Conservation (phyloP, 2,329 filamentous ascomycete species). For the Amauroascus niger region DNA sequence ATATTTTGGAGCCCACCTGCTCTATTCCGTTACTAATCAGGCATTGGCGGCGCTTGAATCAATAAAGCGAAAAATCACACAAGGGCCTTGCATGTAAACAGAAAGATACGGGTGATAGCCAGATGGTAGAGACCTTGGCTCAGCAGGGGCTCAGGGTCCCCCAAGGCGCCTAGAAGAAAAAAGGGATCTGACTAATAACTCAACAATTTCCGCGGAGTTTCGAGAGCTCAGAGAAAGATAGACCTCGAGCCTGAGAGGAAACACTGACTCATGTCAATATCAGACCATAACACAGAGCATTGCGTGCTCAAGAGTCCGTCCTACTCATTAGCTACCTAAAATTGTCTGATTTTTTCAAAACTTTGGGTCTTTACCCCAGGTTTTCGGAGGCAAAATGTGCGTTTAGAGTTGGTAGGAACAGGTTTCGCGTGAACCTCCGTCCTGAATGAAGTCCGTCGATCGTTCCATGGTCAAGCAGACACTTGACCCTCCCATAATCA, state of each 20-base stretch:
- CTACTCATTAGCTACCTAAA: too few relatives aligned
- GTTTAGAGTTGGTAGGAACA: not conserved
- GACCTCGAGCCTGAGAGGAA: not conserved
- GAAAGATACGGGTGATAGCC: not conserved
- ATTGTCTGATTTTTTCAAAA: too few relatives aligned
- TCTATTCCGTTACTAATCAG: not conserved
- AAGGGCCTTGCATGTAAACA: not conserved
- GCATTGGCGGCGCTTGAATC: not conserved
- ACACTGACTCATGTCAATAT: not conserved
- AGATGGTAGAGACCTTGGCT: not conserved
- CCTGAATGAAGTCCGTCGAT: not conserved
- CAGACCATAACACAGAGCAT: not conserved
- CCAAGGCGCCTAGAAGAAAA: not conserved
- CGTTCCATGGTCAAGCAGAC: not conserved
- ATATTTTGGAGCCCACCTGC: not conserved
- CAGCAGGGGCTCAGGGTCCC: not conserved
- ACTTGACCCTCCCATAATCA: not conserved
- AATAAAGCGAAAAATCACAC: not conserved
- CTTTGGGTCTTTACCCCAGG: not conserved
- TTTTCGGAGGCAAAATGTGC: not conserved
- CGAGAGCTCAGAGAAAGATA: not conserved
- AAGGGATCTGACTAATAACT: not conserved
- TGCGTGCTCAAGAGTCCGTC: not conserved
- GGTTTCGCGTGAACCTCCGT: not conserved
- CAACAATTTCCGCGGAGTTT: not conserved